A percentile compares a stretch with the other conserved stretches of the same genome.
phyloP scores from a whole-genome alignment of 1,284 basidiomycete species.

The Chalciporus sp. region DNA sequence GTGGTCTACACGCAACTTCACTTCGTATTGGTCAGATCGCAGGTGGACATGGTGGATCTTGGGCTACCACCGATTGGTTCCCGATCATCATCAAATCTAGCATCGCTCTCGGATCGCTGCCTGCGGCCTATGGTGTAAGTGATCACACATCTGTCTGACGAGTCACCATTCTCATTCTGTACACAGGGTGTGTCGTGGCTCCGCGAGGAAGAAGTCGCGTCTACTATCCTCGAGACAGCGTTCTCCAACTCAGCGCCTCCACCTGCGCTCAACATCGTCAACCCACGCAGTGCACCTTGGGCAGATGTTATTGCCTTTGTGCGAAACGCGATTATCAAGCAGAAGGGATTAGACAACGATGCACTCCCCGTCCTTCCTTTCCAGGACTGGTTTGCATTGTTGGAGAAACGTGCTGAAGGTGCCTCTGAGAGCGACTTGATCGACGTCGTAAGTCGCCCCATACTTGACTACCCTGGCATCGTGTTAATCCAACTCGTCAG shows the following conservation, averaged over 20 bases:
- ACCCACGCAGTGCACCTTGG: slow-evolving; percentile 19
- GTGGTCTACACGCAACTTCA: slow-evolving; percentile 18
- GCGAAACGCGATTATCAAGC: slow-evolving; percentile 11
- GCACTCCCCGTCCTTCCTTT: slow-evolving; percentile 27
- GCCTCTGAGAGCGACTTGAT: slow-evolving; percentile 17
- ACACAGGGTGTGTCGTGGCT: slow-evolving; percentile 26
- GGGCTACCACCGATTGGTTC: slow-evolving; percentile 29
- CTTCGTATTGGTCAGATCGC: slow-evolving; percentile 29
- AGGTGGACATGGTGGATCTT: slow-evolving; percentile 26
- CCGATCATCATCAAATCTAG: slow-evolving; percentile 29
- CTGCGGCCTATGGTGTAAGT: slow-evolving; percentile 21
- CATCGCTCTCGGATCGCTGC: slow-evolving; percentile 24
- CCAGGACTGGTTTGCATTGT: slow-evolving; percentile 24
- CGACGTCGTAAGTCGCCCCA: slow-evolving; percentile 23
- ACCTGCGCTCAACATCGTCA: slow-evolving; percentile 12
- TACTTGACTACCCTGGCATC: not conserved
- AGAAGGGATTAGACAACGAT: slow-evolving; percentile 2
- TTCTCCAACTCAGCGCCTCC: slow-evolving; percentile 13
- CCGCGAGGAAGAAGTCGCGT: slow-evolving; percentile 23
- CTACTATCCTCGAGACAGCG: slow-evolving; percentile 7
- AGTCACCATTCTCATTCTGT: not conserved
- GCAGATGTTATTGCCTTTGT: slow-evolving; percentile 16
- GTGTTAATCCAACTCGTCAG: slow-evolving; percentile 6
- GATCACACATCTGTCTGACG: no score
- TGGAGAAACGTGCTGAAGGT: slow-evolving; percentile 22